Conservation (phyloP, 2,329 filamentous ascomycete genomes). For the Xylaria sp. region DNA sequence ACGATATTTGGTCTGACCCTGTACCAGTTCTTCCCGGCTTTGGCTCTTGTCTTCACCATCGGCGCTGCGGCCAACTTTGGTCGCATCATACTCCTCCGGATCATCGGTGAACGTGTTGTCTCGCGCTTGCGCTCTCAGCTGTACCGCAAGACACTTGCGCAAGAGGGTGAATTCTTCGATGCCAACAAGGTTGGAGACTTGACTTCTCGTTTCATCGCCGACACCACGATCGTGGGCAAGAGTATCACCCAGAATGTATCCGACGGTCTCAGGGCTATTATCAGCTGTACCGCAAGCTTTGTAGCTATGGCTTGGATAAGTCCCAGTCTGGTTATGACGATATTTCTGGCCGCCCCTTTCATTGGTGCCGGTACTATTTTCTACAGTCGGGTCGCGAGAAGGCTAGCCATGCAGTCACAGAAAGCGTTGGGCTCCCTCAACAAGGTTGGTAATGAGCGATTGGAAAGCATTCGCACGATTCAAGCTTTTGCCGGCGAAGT, state of each 20-base stretch:
- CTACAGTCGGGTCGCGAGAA: constrained; percentile 83
- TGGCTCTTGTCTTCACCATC: constrained; percentile 70
- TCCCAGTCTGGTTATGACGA: constrained; percentile 78
- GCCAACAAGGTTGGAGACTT: constrained; percentile 94
- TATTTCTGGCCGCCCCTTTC: constrained; percentile 83
- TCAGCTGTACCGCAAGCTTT: constrained; percentile 86
- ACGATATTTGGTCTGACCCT: constrained; percentile 79
- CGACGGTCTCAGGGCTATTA: constrained; percentile 84
- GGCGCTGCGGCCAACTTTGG: constrained; percentile 91
- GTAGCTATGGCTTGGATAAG: constrained; percentile 95
- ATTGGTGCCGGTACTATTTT: constrained; percentile 87
- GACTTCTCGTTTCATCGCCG: constrained; percentile 90
- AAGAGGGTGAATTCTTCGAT: constrained; percentile 98
- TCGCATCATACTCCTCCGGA: constrained; percentile 84
- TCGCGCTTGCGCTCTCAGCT: constrained; percentile 82
- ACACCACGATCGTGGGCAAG: constrained; percentile 97
- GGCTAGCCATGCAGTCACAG: constrained; percentile 86
- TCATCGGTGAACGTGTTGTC: constrained; percentile 93
- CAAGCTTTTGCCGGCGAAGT: constrained; percentile 94
- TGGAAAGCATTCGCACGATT: constrained; percentile 93
- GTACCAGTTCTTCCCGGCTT: constrained; percentile 79
- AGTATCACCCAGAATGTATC: constrained; percentile 97
- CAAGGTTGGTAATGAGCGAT: constrained; percentile 95
- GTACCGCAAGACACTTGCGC: constrained; percentile 87
- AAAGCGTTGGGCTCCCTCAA: constrained; percentile 88